Evolutionary conservation across 805 yeast genomes (phyloP).

Genomic region (Myxozyma vanderwaltii): DNA sequence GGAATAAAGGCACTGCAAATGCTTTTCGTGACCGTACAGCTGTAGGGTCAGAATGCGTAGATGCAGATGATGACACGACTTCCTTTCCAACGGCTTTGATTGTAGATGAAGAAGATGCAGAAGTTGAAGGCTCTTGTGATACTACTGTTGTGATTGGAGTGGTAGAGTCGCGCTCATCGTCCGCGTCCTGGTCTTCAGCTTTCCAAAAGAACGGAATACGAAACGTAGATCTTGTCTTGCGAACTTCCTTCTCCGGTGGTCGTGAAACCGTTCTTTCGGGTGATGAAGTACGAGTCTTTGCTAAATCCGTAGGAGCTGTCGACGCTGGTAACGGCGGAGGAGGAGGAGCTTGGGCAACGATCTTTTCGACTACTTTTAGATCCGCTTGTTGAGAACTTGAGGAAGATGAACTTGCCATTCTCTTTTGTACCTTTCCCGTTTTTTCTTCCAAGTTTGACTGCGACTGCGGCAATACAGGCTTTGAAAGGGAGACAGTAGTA

Average conservation of each 20-base stretch:
- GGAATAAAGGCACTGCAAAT: constrained; percentile 26
- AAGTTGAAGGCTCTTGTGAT: not conserved
- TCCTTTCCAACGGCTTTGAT: not conserved
- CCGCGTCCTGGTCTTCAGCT: constrained; percentile 23
- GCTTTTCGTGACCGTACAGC: constrained; percentile 13
- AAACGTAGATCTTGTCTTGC: constrained; percentile 20
- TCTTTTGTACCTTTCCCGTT: not conserved
- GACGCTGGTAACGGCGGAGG: not conserved
- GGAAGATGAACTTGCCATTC: not conserved
- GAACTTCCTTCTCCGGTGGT: not conserved
- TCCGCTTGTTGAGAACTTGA: not conserved
- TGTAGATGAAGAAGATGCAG: constrained; percentile 1
- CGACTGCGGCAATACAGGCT: too few species aligned
- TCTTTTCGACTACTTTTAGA: too few species aligned
- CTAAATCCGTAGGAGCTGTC: not conserved
- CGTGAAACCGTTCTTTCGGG: not conserved
- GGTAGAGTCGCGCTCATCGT: not conserved
- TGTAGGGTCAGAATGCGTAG: constrained; percentile 12
- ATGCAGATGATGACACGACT: not conserved
- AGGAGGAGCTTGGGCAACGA: not conserved
- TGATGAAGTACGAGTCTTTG: not conserved
- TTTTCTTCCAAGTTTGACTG: not conserved
- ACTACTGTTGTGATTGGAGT: not conserved
- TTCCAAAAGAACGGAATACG: constrained; percentile 34
- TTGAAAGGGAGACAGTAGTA: too few species aligned